Evolutionary conservation across 495 filamentous ascomycete species (phyloP), one percentile per base, ranked within the genome.

Genomic region (Pyronema domesticum): DNA sequence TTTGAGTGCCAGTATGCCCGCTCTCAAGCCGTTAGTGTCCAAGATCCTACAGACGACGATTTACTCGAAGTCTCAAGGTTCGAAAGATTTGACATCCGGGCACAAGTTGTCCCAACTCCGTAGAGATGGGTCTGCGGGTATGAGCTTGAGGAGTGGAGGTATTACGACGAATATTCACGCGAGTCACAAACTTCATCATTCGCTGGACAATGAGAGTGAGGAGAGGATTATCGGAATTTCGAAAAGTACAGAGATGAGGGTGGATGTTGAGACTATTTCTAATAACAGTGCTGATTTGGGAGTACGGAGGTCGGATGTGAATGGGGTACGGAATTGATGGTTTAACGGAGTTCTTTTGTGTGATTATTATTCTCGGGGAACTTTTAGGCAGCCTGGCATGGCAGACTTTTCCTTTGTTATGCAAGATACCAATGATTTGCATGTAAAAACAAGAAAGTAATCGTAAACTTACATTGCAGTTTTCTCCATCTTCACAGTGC

Each of bases 11-110:
- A 54, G 51, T 50, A 56, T 56, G 48, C 59, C 55, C 0, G 56
- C 52, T 13, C 55, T 55, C 46, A 57, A 55, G n/a, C 54, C 51
- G 40, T 45, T 58, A 33, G 37, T 60, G 57, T 51, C 66, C 50
- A 46, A 68, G 60, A 36, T 71, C 60, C 11, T 50, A 8, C 11
- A 50, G 3, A 1, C 34, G 30, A 36, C 47, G 30, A 10, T 50
- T 9, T 50, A 34, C 10, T 50, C 18, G 3, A 19, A 47, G 13
- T 50, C 47, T 11, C 47, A 36, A 13, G 47, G 47, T 13, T 34
- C 23, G 23, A 30, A 30, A 5, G 23, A 35, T 13, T 19, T 11
- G 18, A 13, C 34, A 34, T 50, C 47, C 4, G 23, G 23, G 23
- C 23, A 30, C 23, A 36, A 11, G 13, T 13, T 50, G 11, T n/a